Conservation (phyloP, 2,329 filamentous ascomycete genomes). For the Penicillium occitanis region DNA sequence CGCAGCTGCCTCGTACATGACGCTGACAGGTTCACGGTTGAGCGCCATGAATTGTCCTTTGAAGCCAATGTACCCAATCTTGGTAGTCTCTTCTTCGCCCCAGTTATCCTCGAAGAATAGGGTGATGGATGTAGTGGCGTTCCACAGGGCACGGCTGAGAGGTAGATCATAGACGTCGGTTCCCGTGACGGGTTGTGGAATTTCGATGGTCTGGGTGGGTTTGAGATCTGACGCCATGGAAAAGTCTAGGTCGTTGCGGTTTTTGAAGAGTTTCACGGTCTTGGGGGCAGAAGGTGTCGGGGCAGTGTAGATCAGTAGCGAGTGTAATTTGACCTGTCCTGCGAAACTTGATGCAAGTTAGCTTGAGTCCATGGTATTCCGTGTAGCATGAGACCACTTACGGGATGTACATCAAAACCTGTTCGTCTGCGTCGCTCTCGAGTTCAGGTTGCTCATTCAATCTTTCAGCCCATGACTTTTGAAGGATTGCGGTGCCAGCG, state of each 20-base stretch:
- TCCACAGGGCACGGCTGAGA: constrained; percentile 85
- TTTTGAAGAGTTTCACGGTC: constrained; percentile 84
- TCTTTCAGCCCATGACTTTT: constrained; percentile 89
- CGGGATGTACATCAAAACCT: constrained; percentile 90
- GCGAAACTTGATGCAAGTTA: constrained; percentile 66
- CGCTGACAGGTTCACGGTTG: constrained; percentile 77
- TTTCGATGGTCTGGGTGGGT: constrained; percentile 72
- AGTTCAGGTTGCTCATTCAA: constrained; percentile 71
- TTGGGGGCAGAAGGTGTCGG: constrained; percentile 68
- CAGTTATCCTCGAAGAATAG: constrained; percentile 95
- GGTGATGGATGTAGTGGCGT: constrained; percentile 74
- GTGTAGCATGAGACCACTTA: constrained; percentile 49
- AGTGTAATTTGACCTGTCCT: constrained; percentile 88
- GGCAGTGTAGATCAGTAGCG: constrained; percentile 80
- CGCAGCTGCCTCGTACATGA: constrained; percentile 89
- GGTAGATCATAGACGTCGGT: constrained; percentile 77
- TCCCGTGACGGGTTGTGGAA: constrained; percentile 65
- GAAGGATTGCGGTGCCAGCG: constrained; percentile 71
- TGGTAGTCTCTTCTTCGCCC: constrained; percentile 76
- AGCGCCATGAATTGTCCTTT: constrained; percentile 91
- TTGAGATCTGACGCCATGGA: constrained; percentile 65
- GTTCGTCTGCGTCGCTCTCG: constrained; percentile 83
- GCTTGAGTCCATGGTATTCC: background rate
- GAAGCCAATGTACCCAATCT: constrained; percentile 82
- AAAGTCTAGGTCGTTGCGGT: constrained; percentile 87